A percentile compares a stretch with the other conserved stretches of the same genome.
Conservation (phyloP, 805 yeast genomes). For the Kazachstania psychrophila region DNA sequence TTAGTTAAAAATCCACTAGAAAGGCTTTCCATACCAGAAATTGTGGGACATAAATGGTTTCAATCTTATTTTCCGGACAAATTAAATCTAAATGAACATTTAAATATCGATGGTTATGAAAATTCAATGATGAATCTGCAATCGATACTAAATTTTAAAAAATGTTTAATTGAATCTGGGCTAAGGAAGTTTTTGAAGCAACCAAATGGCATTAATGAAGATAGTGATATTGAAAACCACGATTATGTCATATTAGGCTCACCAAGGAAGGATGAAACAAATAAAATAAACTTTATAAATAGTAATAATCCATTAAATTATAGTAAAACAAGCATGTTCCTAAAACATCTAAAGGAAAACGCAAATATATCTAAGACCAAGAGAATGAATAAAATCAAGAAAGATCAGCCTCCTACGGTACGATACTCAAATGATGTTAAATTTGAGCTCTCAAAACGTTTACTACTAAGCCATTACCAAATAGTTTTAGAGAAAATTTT, state of each 20-base stretch:
- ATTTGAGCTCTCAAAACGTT: conserved; percentile 30
- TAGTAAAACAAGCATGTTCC: background rate
- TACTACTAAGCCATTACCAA: conserved; percentile 37
- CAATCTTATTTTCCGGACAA: conserved; percentile 64
- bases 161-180: conserved; percentile 54
- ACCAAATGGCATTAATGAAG: background rate
- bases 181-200: conserved; percentile 18
- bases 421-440: conserved; percentile 18
- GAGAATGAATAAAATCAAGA: background rate
- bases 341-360: background rate
- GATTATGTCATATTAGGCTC: background rate
- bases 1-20: conserved; percentile 63
- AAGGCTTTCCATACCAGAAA: conserved; percentile 71
- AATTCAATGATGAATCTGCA: conserved; percentile 24
- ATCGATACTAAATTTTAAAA: conserved; percentile 55
- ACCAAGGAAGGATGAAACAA: background rate
- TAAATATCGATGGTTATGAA: conserved; percentile 1
- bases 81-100: conserved; percentile 39
- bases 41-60: conserved; percentile 75
- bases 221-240: background rate
- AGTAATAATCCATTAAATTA: background rate
- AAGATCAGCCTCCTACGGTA: background rate
- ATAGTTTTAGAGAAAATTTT: conserved; percentile 36
- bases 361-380: background rate
- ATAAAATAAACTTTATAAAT: background rate